Conservation (phyloP, 495 filamentous ascomycete genomes). For the Hypoxylon lienhwacheense region DNA sequence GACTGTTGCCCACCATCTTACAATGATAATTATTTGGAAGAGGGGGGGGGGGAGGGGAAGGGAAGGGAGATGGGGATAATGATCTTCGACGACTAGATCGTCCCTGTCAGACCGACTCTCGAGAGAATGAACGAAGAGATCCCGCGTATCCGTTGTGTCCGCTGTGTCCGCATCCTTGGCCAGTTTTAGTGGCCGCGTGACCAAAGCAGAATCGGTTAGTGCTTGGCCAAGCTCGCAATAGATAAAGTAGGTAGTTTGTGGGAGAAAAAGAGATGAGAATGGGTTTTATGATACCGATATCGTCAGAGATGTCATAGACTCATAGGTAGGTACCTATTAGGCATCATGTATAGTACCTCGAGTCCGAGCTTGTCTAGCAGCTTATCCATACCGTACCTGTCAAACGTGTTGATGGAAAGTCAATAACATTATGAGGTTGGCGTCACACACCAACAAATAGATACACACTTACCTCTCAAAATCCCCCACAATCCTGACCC, state of each 20-base stretch:
- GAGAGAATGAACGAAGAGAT: conserved; percentile 16
- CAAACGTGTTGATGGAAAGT: conserved; percentile 10
- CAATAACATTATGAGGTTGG: background rate
- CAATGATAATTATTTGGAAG: conserved; percentile 15
- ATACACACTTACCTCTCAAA: conserved; percentile 25
- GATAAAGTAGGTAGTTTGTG: conserved; percentile 17
- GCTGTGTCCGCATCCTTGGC: conserved; percentile 19
- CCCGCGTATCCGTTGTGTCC: conserved; percentile 32
- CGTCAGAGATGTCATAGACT: conserved; percentile 21
- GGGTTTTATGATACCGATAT: conserved; percentile 9
- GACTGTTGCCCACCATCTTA: conserved; percentile 33
- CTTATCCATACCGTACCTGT: conserved; percentile 34
- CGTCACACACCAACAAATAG: conserved; percentile 16
- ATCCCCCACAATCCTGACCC: conserved; percentile 29
- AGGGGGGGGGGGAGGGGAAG: conserved; percentile 17
- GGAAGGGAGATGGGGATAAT: conserved; percentile 16
- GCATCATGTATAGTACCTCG: conserved; percentile 4
- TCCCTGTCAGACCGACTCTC: conserved; percentile 30
- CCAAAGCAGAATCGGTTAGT: conserved; percentile 24
- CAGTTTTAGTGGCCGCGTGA: conserved; percentile 33
- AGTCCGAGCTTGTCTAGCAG: too few relatives aligned
- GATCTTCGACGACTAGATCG: conserved; percentile 19
- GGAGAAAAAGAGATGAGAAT: conserved; percentile 10
- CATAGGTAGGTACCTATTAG: background rate
- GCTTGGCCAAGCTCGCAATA: conserved; percentile 15